Conservation (phyloP, 495 filamentous ascomycete species). For the Lindgomyces ingoldianus region DNA sequence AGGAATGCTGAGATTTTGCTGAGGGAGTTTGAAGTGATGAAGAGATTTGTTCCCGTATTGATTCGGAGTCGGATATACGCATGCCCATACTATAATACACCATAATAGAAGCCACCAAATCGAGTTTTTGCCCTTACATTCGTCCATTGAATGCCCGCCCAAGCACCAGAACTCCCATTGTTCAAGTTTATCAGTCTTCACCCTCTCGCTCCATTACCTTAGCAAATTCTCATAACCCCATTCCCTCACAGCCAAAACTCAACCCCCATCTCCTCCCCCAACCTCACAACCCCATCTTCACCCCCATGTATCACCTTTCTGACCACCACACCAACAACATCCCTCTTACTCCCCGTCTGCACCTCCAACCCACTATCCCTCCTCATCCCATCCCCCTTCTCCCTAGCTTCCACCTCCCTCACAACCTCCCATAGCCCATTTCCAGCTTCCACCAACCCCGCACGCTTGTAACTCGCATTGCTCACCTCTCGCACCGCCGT, state of each 20-base stretch:
- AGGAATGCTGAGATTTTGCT: no score
- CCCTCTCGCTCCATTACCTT: background rate
- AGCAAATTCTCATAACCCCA: background rate
- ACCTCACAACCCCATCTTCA: background rate
- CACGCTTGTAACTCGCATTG: constrained; percentile 28
- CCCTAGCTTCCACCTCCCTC: constrained; percentile 20
- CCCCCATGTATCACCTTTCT: constrained; percentile 15
- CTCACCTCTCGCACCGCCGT: constrained; percentile 12
- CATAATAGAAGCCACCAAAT: no score
- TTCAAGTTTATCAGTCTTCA: background rate
- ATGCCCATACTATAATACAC: no score
- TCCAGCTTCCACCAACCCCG: constrained; percentile 19
- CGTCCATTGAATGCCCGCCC: no score
- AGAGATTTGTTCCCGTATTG: no score
- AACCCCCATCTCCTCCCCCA: constrained; percentile 18
- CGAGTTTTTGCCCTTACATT: no score
- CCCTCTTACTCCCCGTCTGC: constrained; percentile 28
- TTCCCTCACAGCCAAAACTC: constrained; percentile 10
- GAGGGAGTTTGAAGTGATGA: no score
- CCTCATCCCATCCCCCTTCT: constrained; percentile 17
- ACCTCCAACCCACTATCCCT: constrained; percentile 21
- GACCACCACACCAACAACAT: constrained; percentile 24
- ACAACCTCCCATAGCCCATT: constrained; percentile 23
- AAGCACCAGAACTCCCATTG: no score
- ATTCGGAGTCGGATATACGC: no score